phyloP scores from a whole-genome alignment of 2,329 filamentous ascomycete species.

The Paecilomyces variotii region DNA sequence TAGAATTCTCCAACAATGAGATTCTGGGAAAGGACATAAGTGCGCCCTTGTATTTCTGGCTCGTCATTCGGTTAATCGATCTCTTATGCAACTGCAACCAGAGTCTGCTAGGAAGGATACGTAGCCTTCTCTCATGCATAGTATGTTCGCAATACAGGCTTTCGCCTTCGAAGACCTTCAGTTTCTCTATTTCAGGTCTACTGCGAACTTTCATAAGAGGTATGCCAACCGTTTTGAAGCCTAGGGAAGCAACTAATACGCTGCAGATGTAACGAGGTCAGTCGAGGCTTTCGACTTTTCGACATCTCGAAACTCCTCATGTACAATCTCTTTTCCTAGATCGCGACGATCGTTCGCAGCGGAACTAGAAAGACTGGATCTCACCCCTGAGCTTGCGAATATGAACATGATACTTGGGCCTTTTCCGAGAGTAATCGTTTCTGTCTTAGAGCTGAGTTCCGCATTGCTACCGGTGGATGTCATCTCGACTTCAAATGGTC shows the following conservation, averaged over 20 bases:
- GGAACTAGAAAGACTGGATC: slow-evolving; percentile 22
- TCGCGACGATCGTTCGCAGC: slow-evolving; percentile 16
- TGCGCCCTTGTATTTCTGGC: slow-evolving; percentile 46
- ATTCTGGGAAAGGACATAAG: slow-evolving; percentile 41
- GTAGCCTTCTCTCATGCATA: slow-evolving; percentile 25
- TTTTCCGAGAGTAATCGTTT: slow-evolving; percentile 16
- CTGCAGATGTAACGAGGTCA: slow-evolving; percentile 37
- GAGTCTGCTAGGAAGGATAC: slow-evolving; percentile 34
- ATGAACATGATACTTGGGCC: slow-evolving; percentile 18
- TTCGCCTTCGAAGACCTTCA: slow-evolving; percentile 20
- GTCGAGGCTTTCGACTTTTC: slow-evolving; percentile 27
- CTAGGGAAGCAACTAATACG: slow-evolving; percentile 9
- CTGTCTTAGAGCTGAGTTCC: slow-evolving; percentile 21
- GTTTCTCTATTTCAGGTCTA: slow-evolving; percentile 22
- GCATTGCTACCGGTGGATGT: slow-evolving; percentile 13
- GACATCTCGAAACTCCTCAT: slow-evolving; percentile 1
- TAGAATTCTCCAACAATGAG: slow-evolving; percentile 58
- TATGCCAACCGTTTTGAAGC: slow-evolving; percentile 15
- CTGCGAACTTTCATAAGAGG: slow-evolving; percentile 29
- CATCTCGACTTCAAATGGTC: slow-evolving; percentile 8
- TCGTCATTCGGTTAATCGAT: slow-evolving; percentile 46
- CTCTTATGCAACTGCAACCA: slow-evolving; percentile 37
- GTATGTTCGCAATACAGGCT: slow-evolving; percentile 24
- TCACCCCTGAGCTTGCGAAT: slow-evolving; percentile 21
- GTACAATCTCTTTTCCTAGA: slow-evolving; percentile 18